These are phyloP conservation scores for Capsella rubella DNA, from an alignment of 441 rosid species.

Conservation along the genomic window DNA sequence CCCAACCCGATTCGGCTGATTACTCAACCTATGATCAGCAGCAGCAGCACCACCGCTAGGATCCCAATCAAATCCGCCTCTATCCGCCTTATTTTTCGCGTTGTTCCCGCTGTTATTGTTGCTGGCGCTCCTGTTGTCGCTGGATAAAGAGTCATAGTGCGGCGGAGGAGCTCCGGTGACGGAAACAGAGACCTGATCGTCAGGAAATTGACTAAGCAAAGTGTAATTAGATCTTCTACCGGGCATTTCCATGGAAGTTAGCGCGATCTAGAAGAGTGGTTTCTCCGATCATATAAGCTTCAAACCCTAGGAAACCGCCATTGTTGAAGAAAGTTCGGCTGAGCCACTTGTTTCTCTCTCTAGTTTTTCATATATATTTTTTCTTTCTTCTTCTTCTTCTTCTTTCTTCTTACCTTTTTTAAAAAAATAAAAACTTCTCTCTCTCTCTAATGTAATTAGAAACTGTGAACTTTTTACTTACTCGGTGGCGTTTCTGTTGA, in stretches of 20 bases:
- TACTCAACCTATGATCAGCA: constrained; percentile 62
- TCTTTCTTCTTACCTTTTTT: constrained; percentile 9
- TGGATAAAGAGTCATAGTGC: constrained; percentile 64
- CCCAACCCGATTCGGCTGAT: constrained; percentile 56
- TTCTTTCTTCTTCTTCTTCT: too few relatives aligned
- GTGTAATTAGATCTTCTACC: constrained; percentile 89
- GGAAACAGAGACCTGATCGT: constrained; percentile 60
- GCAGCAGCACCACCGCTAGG: constrained; percentile 34
- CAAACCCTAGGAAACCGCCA: constrained; percentile 63
- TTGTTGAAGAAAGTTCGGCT: constrained; percentile 47
- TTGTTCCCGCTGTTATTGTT: constrained; percentile 36
- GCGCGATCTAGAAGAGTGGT: constrained; percentile 26
- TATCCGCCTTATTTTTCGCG: constrained; percentile 55
- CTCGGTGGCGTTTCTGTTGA: constrained; percentile 50
- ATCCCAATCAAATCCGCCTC: constrained; percentile 73
- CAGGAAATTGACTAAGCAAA: constrained; percentile 79
- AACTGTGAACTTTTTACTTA: constrained; percentile 32
- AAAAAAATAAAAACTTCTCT: neutral
- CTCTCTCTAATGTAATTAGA: constrained; percentile 40
- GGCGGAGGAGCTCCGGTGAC: constrained; percentile 54
- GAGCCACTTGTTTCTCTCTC: constrained; percentile 48
- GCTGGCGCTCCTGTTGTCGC: constrained; percentile 52
- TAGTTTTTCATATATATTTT: constrained; percentile 25
- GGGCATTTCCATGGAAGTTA: constrained; percentile 82
- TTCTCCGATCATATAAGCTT: constrained; percentile 42